These are phyloP conservation scores for Scheffersomyces ergatensis DNA, from an alignment of 805 yeast genomes.

Conservation along the genomic window DNA sequence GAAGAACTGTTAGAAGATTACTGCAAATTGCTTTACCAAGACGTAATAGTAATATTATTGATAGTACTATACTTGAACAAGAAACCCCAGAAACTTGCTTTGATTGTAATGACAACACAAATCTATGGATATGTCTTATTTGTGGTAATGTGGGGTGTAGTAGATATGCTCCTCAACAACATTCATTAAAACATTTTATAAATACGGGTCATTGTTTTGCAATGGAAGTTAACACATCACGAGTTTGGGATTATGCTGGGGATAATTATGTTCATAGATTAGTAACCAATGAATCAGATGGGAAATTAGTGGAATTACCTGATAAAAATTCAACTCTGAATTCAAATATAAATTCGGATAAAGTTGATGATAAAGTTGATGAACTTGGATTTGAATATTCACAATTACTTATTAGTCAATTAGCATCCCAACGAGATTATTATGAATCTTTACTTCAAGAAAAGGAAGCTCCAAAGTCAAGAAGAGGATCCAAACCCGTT, in stretches of 20 bases:
- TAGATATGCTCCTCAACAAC: constrained; percentile 73
- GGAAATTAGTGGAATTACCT: constrained; percentile 78
- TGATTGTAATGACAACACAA: constrained; percentile 56
- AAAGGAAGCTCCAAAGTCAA: constrained; percentile 13
- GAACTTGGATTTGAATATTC: constrained; percentile 76
- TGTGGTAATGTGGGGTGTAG: constrained; percentile 96
- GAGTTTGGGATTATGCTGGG: constrained; percentile 95
- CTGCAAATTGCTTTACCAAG: constrained; percentile 23
- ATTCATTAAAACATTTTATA: constrained; percentile 79
- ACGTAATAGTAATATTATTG: constrained; percentile 1
- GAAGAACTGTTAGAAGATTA: constrained; percentile 30
- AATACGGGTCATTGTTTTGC: constrained; percentile 84
- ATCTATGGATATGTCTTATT: constrained; percentile 84
- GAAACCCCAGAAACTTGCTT: constrained; percentile 38
- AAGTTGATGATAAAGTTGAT: constrained; percentile 40
- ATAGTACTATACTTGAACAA: not conserved
- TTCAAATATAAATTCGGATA: constrained; percentile 2
- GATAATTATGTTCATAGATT: constrained; percentile 87
- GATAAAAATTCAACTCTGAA: constrained; percentile 24
- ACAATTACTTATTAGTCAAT: constrained; percentile 70
- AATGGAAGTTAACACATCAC: constrained; percentile 78
- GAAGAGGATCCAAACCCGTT: constrained; percentile 17
- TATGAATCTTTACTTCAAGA: constrained; percentile 52
- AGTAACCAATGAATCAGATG: constrained; percentile 82
- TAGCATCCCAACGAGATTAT: constrained; percentile 82